Base-by-base conservation (phyloP, 2,329 filamentous ascomycete species). In the Torrubiella hemipterigena region DNA sequence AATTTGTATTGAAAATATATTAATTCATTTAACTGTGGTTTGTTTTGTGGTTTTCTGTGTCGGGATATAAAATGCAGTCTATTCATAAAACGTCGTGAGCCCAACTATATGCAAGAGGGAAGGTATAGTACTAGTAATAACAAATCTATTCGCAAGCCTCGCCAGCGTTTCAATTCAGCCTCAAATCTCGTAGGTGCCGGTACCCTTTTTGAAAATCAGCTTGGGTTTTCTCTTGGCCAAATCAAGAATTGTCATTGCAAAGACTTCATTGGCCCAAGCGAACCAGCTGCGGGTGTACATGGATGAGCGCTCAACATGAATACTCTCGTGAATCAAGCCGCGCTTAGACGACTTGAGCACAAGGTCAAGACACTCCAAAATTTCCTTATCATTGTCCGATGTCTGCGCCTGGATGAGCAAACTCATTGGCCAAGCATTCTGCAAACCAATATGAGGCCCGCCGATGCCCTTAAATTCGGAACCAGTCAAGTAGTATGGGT, bases 391-490 rank as follows among this genome's bases (percentile, higher is more conserved):
- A 35, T 87, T 67, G 30, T 89, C 70, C 6, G 77, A 81, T 1
- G 91, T 98, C 69, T 91, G 85, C 3, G 84, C 85, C 55, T 95
- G 87, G 14, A 95, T 73, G 7, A 98, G 66, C 39, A 95, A 61
- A 51, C 83, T 91, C 86, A 98, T 96, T 0, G 91, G 91, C 91
- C 91, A 98, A 7, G 89, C 91, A 42, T 94, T 83, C 45, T 73
- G 63, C n/a, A 93, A 60, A 0, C 91, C 91, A 42, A 95, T 81
- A 47, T 76, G 74, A 6, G 72, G 73, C 5, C 71, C 71, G 44
- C 91, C 91, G 43, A 98, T 94, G 6, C 91, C 91, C 29, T 73
- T 70, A 48, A 98, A 94, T 1, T 72, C 74, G 12, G 58, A 60
- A 3, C 91, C 91, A 17, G 67, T 66, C 6, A 98, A 65, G 50